Conservation (phyloP, 1,139 yeast genomes). For the Arxiozyma heterogenica region DNA sequence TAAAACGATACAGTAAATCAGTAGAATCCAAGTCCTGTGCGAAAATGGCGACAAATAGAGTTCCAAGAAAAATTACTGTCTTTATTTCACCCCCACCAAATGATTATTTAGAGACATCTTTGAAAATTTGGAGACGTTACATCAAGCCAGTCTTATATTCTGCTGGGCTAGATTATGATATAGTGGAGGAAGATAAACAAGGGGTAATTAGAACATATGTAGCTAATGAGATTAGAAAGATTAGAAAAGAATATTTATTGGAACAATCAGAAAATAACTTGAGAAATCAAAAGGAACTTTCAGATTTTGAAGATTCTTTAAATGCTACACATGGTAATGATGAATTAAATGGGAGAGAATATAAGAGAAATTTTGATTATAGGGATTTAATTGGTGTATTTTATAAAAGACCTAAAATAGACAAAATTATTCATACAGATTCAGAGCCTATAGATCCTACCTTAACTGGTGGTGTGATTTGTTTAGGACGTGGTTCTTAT, state of each 20-base stretch:
- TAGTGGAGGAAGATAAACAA: slow-evolving; percentile 63
- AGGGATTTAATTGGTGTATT: slow-evolving; percentile 52
- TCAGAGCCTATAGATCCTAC: slow-evolving; percentile 33
- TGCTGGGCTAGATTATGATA: slow-evolving; percentile 78
- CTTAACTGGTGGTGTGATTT: slow-evolving; percentile 74
- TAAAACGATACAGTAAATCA: slow-evolving; percentile 56
- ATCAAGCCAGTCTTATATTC: slow-evolving; percentile 82
- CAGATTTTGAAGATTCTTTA: neutral
- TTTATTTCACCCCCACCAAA: slow-evolving; percentile 95
- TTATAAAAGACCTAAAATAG: slow-evolving; percentile 34
- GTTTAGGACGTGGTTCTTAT: slow-evolving; percentile 92
- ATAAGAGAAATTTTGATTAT: slow-evolving; percentile 31
- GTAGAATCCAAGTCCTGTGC: slow-evolving; percentile 46
- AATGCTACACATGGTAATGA: neutral
- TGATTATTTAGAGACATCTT: slow-evolving; percentile 72
- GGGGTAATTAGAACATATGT: slow-evolving; percentile 80
- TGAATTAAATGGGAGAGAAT: slow-evolving; percentile 7
- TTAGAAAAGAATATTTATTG: slow-evolving; percentile 37
- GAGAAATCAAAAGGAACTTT: no score
- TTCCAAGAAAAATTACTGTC: slow-evolving; percentile 71
- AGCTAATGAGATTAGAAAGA: slow-evolving; percentile 70
- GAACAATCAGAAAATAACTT: neutral
- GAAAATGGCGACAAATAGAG: slow-evolving; percentile 38
- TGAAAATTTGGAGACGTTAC: slow-evolving; percentile 66
- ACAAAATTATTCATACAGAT: slow-evolving; percentile 40